These are phyloP conservation scores for Veloboletus limbatus DNA, from an alignment of 1,284 basidiomycete species.

Conservation along the genomic window DNA sequence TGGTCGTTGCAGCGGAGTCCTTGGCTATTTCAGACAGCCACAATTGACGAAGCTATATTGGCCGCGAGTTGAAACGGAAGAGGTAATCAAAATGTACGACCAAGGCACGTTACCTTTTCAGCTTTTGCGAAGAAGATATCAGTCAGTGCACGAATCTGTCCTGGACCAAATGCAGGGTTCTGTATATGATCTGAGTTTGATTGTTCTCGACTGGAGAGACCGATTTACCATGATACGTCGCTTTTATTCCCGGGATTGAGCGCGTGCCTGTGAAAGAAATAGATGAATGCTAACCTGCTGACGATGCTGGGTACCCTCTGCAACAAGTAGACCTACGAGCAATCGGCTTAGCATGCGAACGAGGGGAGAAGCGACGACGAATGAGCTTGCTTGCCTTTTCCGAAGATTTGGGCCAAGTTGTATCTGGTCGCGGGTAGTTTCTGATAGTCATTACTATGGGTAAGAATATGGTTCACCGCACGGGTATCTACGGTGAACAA, in stretches of 20 bases:
- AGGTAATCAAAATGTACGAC: background rate
- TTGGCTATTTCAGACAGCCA: slow-evolving; percentile 36
- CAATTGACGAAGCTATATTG: slow-evolving; percentile 43
- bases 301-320: slow-evolving; percentile 28
- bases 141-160: slow-evolving; percentile 53
- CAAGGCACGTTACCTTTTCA: slow-evolving; percentile 38
- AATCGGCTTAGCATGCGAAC: background rate
- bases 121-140: slow-evolving; percentile 57
- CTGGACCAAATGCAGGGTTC: slow-evolving; percentile 62
- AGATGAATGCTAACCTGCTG: slow-evolving; percentile 19
- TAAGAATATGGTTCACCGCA: slow-evolving; percentile 39
- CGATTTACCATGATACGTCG: slow-evolving; percentile 25
- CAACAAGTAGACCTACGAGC: slow-evolving; percentile 20
- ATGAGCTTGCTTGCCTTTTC: slow-evolving; percentile 24
- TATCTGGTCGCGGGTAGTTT: slow-evolving; percentile 30
- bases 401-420: slow-evolving; percentile 25
- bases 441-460: slow-evolving; percentile 36
- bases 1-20: slow-evolving; percentile 12
- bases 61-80: background rate
- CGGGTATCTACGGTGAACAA: slow-evolving; percentile 36
- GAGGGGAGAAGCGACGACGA: background rate
- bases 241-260: slow-evolving; percentile 6
- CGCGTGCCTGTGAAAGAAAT: background rate
- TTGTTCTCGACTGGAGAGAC: background rate
- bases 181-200: slow-evolving; percentile 13